Evolutionary conservation across 2,329 filamentous ascomycete genomes (phyloP).

Genomic region (Aspergillus ochraceoroseus): DNA sequence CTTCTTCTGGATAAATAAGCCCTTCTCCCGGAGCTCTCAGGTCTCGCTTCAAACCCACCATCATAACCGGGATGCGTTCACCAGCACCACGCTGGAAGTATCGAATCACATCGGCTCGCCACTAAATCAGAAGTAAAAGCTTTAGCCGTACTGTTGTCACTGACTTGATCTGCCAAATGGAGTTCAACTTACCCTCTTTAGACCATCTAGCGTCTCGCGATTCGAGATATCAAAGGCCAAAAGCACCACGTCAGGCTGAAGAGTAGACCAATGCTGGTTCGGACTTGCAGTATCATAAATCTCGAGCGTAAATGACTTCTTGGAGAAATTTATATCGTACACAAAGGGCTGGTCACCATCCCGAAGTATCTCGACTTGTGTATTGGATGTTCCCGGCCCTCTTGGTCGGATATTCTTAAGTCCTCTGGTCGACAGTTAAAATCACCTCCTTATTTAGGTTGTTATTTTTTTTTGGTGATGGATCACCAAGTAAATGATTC

Average conservation of each 20-base stretch:
- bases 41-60: slow-evolving; percentile 57
- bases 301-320: slow-evolving; percentile 51
- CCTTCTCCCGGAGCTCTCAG: slow-evolving; percentile 46
- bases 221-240: slow-evolving; percentile 56
- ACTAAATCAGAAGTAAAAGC: slow-evolving; percentile 27
- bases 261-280: slow-evolving; percentile 52
- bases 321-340: slow-evolving; percentile 56
- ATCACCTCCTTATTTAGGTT: too few species aligned
- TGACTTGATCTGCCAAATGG: too few species aligned
- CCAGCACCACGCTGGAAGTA: slow-evolving; percentile 49
- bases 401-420: slow-evolving; percentile 21
- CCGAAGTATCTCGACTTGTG: slow-evolving; percentile 43
- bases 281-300: slow-evolving; percentile 56
- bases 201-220: slow-evolving; percentile 47
- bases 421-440: slow-evolving; percentile 2
- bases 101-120: slow-evolving; percentile 41
- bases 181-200: slow-evolving; percentile 36
- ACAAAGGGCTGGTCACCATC: slow-evolving; percentile 56
- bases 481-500: background rate
- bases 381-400: slow-evolving; percentile 26
- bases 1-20: slow-evolving; percentile 43
- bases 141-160: too few species aligned
- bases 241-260: slow-evolving; percentile 52
- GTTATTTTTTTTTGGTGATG: too few species aligned
- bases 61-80: slow-evolving; percentile 52